A percentile compares a stretch with the other conserved stretches of the same genome.
phyloP scores from a whole-genome alignment of 352 stramenopile species.

The Pythium plurisporium region DNA sequence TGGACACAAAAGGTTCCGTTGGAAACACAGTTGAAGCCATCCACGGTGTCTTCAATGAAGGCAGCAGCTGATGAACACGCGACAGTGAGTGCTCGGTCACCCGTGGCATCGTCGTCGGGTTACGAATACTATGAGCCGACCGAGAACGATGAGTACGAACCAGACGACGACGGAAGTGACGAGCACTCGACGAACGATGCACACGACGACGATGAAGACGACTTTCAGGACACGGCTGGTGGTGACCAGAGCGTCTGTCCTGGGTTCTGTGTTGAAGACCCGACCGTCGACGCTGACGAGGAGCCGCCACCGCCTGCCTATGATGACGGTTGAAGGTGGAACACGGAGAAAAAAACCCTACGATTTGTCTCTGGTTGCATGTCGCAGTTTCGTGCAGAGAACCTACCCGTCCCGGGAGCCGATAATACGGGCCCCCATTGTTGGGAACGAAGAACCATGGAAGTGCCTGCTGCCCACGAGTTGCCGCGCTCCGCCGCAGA shows the following conservation, averaged over 20 bases:
- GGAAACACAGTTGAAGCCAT: not conserved
- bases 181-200: not conserved
- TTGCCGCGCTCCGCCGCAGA: constrained; percentile 11
- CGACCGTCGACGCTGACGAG: constrained; percentile 18
- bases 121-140: not conserved
- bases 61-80: too few relatives aligned
- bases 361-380: not conserved
- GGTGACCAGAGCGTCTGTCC: not conserved
- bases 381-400: too few relatives aligned
- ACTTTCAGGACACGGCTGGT: too few relatives aligned
- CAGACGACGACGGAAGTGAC: not conserved
- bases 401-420: too few relatives aligned
- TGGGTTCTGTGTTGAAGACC: constrained; percentile 10
- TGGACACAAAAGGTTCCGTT: not conserved
- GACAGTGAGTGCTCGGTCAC: not conserved
- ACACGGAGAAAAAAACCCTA: not conserved
- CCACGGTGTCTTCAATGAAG: not conserved
- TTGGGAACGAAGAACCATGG: constrained; percentile 1
- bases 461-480: not conserved
- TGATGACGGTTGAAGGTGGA: constrained; percentile 1
- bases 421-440: too few relatives aligned
- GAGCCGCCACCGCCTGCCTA: constrained; percentile 14
- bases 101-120: not conserved
- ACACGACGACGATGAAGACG: too few relatives aligned
- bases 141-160: not conserved